phyloP scores from a whole-genome alignment of 805 yeast species.

The Ascoidea asiatica region DNA sequence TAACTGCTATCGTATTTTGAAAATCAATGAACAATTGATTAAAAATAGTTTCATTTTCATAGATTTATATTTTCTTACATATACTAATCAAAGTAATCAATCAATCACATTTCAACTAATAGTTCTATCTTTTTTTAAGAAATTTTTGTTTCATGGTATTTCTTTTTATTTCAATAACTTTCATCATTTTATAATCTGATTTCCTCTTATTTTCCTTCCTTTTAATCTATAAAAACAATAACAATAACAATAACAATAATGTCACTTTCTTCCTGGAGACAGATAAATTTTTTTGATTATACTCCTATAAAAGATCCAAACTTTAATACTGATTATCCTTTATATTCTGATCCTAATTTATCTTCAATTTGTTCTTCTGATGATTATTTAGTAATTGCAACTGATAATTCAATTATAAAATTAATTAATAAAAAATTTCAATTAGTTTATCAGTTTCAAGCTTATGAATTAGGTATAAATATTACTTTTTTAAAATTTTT shows the following conservation, averaged over 20 bases:
- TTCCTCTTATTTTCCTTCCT: too few species aligned
- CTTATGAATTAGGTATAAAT: conserved; percentile 52
- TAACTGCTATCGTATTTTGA: too few species aligned
- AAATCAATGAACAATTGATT: too few species aligned
- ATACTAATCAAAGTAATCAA: too few species aligned
- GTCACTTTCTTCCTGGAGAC: conserved; percentile 42
- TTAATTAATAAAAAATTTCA: conserved; percentile 39
- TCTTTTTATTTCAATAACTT: too few species aligned
- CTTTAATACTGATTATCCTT: conserved; percentile 41
- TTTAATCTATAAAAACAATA: too few species aligned
- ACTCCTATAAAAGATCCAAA: conserved; percentile 79
- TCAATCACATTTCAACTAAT: too few species aligned
- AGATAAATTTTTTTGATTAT: conserved; percentile 74
- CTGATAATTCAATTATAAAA: conserved; percentile 37
- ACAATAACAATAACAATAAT: neutral
- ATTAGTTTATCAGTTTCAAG: conserved; percentile 36
- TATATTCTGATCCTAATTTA: conserved; percentile 70
- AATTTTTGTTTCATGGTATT: too few species aligned
- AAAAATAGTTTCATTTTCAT: too few species aligned
- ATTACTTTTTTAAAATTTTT: conserved; percentile 44
- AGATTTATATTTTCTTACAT: too few species aligned
- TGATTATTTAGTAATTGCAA: conserved; percentile 45
- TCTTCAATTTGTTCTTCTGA: conserved; percentile 49
- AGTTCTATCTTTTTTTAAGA: too few species aligned
- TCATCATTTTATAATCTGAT: too few species aligned